Percentiles rank a stretch among this genome's conserved stretches.
Evolutionary conservation across 2,329 filamentous ascomycete species (phyloP).

Genomic region (Metarhizium rileyi): DNA sequence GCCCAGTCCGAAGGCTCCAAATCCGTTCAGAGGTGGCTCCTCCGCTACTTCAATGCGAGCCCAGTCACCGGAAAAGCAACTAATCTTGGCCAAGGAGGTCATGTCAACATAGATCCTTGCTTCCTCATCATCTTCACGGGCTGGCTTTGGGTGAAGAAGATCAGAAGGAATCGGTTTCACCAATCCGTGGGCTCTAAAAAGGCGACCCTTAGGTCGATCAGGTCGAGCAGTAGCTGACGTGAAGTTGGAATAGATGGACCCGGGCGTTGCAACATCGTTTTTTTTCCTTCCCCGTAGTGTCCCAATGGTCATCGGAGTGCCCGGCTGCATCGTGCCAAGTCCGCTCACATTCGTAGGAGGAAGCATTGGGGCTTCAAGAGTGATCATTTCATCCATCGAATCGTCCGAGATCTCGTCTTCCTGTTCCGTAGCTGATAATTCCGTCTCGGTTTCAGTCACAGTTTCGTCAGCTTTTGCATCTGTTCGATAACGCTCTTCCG

Average conservation of each 20-base stretch:
- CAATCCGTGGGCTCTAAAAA: constrained; percentile 77
- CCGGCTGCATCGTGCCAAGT: constrained; percentile 68
- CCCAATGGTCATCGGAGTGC: constrained; percentile 67
- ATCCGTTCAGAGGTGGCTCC: constrained; percentile 60
- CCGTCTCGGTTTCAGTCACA: constrained; percentile 52
- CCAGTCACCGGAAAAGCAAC: constrained; percentile 98
- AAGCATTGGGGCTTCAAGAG: constrained; percentile 68
- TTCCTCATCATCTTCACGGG: constrained; percentile 71
- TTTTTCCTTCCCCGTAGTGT: constrained; percentile 46
- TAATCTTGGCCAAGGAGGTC: constrained; percentile 73
- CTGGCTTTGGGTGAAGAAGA: constrained; percentile 74
- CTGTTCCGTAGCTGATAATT: constrained; percentile 55
- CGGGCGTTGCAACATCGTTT: constrained; percentile 72
- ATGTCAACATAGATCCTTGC: constrained; percentile 87
- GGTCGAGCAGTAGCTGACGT: constrained; percentile 74
- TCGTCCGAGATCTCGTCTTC: constrained; percentile 76
- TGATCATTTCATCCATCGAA: constrained; percentile 88
- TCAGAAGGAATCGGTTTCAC: constrained; percentile 63
- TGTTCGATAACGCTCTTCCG: constrained; percentile 63
- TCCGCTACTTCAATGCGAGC: constrained; percentile 71
- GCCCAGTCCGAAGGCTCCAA: constrained; percentile 57
- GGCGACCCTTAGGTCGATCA: constrained; percentile 60
- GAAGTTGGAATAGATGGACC: constrained; percentile 81
- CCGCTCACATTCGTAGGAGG: constrained; percentile 70
- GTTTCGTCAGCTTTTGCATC: constrained; percentile 49